Evolutionary conservation across 371 early-diverging fungal species (phyloP).

Genomic region (Actinomortierella ambigua): DNA sequence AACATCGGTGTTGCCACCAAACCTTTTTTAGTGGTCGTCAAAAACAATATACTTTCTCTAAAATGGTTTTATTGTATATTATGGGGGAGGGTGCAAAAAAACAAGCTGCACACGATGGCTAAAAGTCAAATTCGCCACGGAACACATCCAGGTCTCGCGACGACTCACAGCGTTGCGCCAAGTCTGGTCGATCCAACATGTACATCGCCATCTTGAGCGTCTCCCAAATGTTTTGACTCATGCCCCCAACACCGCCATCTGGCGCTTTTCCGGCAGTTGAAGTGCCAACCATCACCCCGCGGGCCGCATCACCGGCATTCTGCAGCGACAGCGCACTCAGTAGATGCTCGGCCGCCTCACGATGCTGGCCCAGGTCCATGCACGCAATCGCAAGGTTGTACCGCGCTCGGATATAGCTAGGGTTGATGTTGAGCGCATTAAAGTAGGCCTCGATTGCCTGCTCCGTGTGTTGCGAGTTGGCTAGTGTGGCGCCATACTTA

Average conservation of each 20-base stretch:
- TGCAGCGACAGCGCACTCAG: conserved; percentile 86
- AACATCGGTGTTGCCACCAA: too few species aligned
- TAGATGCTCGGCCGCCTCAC: conserved; percentile 93
- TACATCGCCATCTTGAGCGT: conserved; percentile 85
- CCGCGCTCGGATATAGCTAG: conserved; percentile 91
- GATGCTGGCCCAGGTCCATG: conserved; percentile 86
- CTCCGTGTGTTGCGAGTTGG: conserved; percentile 77
- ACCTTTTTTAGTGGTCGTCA: too few species aligned
- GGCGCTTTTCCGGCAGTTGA: conserved; percentile 37
- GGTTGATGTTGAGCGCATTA: conserved; percentile 91
- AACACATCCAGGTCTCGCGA: conserved; percentile 75
- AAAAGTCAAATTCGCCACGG: conserved; percentile 84
- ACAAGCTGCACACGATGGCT: conserved; percentile 13
- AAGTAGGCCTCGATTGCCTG: conserved; percentile 93
- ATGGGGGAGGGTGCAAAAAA: too few species aligned
- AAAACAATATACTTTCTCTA: too few species aligned
- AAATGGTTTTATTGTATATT: too few species aligned
- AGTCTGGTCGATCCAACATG: conserved; percentile 73
- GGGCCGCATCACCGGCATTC: conserved; percentile 55
- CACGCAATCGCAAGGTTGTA: conserved; percentile 95
- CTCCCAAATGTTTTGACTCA: conserved; percentile 86
- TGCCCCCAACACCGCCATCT: conserved; percentile 52
- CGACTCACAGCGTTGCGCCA: conserved; percentile 73
- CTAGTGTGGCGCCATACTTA: conserved; percentile 94
- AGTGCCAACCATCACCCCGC: conserved; percentile 40